Conservation (phyloP, 164 flowering plant genomes). For the Liquidambar formosana region DNA sequence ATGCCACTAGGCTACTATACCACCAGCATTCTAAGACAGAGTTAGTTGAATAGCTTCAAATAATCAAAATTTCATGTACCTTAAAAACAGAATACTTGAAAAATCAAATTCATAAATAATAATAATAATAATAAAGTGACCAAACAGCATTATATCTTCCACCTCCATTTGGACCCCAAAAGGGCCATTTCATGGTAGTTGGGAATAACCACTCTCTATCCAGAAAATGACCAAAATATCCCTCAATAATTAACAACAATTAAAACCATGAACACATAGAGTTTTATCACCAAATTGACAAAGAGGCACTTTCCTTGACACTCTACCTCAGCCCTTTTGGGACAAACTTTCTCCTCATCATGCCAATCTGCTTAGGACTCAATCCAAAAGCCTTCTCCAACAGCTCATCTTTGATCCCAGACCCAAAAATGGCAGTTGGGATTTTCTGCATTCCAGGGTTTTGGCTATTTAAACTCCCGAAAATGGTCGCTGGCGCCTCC, state of each 20-base stretch:
- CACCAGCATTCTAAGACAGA: no score
- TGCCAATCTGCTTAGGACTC: slow-evolving; percentile 44
- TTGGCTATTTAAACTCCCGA: slow-evolving; percentile 67
- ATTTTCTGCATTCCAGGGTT: slow-evolving; percentile 64
- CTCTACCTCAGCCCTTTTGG: slow-evolving; percentile 17
- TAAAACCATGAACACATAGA: neutral
- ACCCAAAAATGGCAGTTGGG: slow-evolving; percentile 61
- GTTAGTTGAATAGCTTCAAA: no score
- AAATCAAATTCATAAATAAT: no score
- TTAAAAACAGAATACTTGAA: no score
- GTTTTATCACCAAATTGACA: neutral
- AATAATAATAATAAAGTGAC: no score
- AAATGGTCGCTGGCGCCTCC: slow-evolving; percentile 42
- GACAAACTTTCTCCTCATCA: slow-evolving; percentile 49
- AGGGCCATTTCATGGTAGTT: no score
- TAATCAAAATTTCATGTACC: no score
- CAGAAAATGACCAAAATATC: no score
- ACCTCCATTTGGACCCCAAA: no score
- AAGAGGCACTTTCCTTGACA: neutral
- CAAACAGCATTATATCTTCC: no score
- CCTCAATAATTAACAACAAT: neutral
- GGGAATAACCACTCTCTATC: no score
- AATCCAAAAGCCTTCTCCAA: slow-evolving; percentile 73
- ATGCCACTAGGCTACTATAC: no score
- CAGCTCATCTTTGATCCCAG: slow-evolving; percentile 58